phyloP scores from a whole-genome alignment of 1,139 yeast species.

The Protomyces arabidopsidicola region DNA sequence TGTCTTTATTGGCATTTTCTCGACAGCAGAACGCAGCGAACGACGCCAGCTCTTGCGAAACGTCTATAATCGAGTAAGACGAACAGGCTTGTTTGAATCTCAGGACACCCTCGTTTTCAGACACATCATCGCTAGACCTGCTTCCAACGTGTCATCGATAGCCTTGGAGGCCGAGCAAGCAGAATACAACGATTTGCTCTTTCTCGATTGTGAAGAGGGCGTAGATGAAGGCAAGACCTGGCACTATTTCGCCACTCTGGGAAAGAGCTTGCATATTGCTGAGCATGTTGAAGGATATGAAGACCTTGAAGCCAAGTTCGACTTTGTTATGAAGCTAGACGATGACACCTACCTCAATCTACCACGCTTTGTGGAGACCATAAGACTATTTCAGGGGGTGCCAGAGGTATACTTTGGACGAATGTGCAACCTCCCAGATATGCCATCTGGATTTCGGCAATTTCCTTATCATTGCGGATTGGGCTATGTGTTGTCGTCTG shows the following conservation, averaged over 20 bases:
- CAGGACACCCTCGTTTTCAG: not conserved
- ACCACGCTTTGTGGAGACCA: not conserved
- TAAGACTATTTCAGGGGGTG: not conserved
- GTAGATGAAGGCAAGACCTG: conserved; percentile 12
- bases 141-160: no score
- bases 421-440: not conserved
- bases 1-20: not conserved
- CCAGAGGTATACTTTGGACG: conserved; percentile 7
- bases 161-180: not conserved
- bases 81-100: not conserved
- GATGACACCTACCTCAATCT: conserved; percentile 15
- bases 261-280: not conserved
- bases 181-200: not conserved
- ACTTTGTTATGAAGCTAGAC: conserved; percentile 14
- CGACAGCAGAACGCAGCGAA: not conserved
- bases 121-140: not conserved
- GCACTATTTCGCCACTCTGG: conserved; percentile 2
- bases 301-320: not conserved
- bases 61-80: not conserved
- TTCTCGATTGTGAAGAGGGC: conserved; percentile 7
- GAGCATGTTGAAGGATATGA: not conserved
- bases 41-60: not conserved
- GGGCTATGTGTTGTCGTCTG: conserved; percentile 3
- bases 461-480: conserved; percentile 19
- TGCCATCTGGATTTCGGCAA: not conserved